Conservation (phyloP, 2,329 filamentous ascomycete species). For the Microascus cirrosus region DNA sequence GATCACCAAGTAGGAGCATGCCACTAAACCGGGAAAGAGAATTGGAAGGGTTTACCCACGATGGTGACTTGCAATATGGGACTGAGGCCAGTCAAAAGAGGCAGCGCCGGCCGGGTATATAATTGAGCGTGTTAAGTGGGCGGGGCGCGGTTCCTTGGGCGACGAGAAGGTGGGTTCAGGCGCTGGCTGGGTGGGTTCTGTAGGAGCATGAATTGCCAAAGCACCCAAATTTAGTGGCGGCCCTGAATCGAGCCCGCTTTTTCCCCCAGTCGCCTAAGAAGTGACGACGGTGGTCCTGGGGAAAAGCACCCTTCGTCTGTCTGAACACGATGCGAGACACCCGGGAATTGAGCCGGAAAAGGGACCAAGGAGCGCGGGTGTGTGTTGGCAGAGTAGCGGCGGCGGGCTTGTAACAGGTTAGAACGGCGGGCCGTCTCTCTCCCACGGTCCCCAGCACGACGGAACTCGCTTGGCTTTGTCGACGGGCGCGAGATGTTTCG, state of each 20-base stretch:
- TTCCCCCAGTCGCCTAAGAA: background rate
- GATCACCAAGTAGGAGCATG: background rate
- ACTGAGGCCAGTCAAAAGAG: background rate
- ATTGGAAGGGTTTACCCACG: background rate
- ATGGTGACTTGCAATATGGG: background rate
- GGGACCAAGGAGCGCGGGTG: background rate
- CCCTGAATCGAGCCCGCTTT: background rate
- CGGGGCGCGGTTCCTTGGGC: conserved; percentile 3
- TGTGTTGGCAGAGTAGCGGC: background rate
- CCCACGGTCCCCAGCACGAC: background rate
- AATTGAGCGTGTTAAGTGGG: background rate
- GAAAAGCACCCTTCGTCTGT: background rate
- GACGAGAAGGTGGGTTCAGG: conserved; percentile 1
- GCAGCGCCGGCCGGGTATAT: background rate
- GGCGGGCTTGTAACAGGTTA: background rate
- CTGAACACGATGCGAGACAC: background rate
- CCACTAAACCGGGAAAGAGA: background rate
- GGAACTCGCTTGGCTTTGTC: background rate
- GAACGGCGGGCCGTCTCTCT: background rate
- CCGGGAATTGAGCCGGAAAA: background rate
- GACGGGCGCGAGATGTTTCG: background rate
- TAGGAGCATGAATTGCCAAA: background rate
- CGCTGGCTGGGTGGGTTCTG: background rate
- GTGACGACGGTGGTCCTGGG: background rate
- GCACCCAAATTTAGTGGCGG: background rate